These are phyloP conservation scores for Penicillium samsonianum DNA, from an alignment of 495 filamentous ascomycete species.

Conservation along the genomic window DNA sequence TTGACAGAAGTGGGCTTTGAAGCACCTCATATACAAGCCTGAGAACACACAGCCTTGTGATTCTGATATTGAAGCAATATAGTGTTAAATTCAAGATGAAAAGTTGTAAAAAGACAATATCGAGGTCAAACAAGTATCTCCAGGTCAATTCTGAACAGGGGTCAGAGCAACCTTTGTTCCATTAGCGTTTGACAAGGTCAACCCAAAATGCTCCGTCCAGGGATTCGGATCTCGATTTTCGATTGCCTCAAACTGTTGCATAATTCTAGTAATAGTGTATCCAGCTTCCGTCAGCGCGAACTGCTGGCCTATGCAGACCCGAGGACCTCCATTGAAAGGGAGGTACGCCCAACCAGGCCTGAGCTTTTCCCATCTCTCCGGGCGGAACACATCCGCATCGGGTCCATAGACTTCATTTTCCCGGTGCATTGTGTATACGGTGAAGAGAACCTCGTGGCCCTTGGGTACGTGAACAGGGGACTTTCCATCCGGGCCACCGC, in stretches of 20 bases:
- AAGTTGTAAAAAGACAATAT: neutral
- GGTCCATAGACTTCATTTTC: slow-evolving; percentile 50
- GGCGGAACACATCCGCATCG: slow-evolving; percentile 54
- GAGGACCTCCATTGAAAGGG: slow-evolving; percentile 62
- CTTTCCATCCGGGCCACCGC: slow-evolving; percentile 43
- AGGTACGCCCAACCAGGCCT: slow-evolving; percentile 55
- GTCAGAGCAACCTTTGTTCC: slow-evolving; percentile 25
- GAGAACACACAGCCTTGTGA: too few relatives aligned
- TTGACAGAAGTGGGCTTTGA: too few relatives aligned
- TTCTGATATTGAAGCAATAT: neutral
- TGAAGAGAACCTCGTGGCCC: slow-evolving; percentile 47
- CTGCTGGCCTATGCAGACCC: slow-evolving; percentile 50
- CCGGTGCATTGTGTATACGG: slow-evolving; percentile 53
- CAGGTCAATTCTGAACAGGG: neutral
- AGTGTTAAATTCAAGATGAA: neutral
- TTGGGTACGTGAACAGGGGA: slow-evolving; percentile 41
- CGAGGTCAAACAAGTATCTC: neutral
- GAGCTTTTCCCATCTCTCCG: slow-evolving; percentile 57
- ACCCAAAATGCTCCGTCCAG: slow-evolving; percentile 14
- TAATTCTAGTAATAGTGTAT: slow-evolving; percentile 52
- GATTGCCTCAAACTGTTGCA: slow-evolving; percentile 54
- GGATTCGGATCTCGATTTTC: slow-evolving; percentile 47
- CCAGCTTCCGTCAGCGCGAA: slow-evolving; percentile 61
- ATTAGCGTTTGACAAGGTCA: slow-evolving; percentile 26
- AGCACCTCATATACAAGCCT: too few relatives aligned